Conservation (phyloP, 495 filamentous ascomycete genomes). For the Annulohypoxylon maeteangense region DNA sequence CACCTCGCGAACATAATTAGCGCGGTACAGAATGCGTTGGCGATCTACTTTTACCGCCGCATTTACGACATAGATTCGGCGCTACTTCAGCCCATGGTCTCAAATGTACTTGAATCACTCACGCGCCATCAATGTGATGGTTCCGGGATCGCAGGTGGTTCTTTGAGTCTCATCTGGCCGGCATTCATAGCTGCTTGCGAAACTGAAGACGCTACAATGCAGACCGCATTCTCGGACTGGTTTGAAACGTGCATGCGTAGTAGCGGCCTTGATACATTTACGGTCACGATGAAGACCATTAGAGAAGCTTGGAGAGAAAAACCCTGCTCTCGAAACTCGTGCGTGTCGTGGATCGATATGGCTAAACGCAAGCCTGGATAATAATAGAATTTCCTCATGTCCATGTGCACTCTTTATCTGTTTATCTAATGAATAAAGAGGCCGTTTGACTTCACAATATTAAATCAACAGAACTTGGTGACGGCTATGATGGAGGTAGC, state of each 20-base stretch:
- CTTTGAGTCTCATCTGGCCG: not conserved
- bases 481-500: too few species aligned
- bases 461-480: too few species aligned
- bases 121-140: not conserved
- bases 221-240: not conserved
- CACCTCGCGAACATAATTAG: not conserved
- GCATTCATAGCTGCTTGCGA: not conserved
- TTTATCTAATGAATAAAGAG: too few species aligned
- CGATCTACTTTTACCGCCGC: not conserved
- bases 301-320: not conserved
- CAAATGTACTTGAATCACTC: not conserved
- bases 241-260: not conserved
- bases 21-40: not conserved
- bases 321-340: not conserved
- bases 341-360: not conserved
- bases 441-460: too few species aligned
- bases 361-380: not conserved
- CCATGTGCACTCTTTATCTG: too few species aligned
- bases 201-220: not conserved
- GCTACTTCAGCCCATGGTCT: not conserved
- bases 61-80: not conserved
- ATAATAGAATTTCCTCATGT: not conserved
- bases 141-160: not conserved
- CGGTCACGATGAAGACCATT: not conserved
- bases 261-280: not conserved